A percentile compares a stretch with the other conserved stretches of the same genome.
These are phyloP conservation scores for Xylaria cubensis DNA, from an alignment of 495 filamentous ascomycete genomes.

Conservation along the genomic window DNA sequence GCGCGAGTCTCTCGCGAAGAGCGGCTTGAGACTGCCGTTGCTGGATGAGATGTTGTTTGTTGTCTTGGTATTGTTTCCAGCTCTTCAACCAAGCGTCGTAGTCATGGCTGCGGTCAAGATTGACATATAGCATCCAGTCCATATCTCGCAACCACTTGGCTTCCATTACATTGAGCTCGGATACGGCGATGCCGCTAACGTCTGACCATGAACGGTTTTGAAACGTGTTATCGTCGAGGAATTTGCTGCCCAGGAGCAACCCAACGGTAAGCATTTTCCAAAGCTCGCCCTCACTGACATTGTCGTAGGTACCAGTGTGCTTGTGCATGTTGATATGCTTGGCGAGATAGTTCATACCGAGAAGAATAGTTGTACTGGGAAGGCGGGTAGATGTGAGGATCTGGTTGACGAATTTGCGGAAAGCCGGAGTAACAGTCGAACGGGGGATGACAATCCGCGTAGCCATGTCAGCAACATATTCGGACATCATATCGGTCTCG, in stretches of 20 bases:
- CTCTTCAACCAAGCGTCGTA: conserved; percentile 81
- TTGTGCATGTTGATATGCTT: conserved; percentile 80
- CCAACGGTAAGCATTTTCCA: conserved; percentile 91
- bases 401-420: conserved; percentile 93
- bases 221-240: conserved; percentile 98
- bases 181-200: conserved; percentile 89
- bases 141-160: conserved; percentile 89
- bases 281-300: conserved; percentile 71
- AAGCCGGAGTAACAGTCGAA: conserved; percentile 71
- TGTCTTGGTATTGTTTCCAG: conserved; percentile 81
- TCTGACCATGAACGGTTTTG: conserved; percentile 99
- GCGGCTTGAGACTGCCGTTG: conserved; percentile 43
- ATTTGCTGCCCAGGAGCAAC: conserved; percentile 94
- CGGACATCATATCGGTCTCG: conserved; percentile 97
- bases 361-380: conserved; percentile 91
- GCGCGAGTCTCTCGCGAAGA: conserved; percentile 56
- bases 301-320: conserved; percentile 57
- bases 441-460: conserved; percentile 78
- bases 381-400: conserved; percentile 94
- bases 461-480: conserved; percentile 95
- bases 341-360: conserved; percentile 89
- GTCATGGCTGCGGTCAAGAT: conserved; percentile 80
- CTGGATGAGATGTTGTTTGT: conserved; percentile 63
- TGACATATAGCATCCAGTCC: conserved; percentile 85
- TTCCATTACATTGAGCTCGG: conserved; percentile 89